Conservation (phyloP, 2,329 filamentous ascomycete species). For the Ceratocystis harringtonii region DNA sequence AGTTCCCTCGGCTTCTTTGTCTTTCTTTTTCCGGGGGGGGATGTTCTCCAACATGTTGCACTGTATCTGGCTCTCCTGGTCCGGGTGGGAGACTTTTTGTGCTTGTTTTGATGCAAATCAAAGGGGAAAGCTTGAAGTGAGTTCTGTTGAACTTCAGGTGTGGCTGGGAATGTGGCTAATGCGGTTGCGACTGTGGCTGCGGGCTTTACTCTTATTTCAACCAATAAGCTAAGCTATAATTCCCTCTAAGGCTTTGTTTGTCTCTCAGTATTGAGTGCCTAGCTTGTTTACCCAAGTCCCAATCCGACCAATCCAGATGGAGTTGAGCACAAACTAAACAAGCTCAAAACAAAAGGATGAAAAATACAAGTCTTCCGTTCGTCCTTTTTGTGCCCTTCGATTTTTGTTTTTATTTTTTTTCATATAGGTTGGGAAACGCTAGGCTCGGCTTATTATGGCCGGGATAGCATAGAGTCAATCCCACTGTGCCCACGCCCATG, state of each 20-base stretch:
- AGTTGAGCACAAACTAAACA: not conserved
- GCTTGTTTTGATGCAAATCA: not conserved
- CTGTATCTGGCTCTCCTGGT: constrained; percentile 5
- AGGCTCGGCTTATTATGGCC: not conserved
- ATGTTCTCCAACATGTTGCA: not conserved
- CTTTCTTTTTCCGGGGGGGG: not conserved
- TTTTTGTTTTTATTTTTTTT: too few species aligned
- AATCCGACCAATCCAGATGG: not conserved
- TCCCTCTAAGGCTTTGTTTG: too few species aligned
- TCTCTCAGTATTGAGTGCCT: too few species aligned
- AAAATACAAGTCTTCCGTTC: not conserved
- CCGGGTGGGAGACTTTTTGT: not conserved
- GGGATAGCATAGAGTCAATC: not conserved
- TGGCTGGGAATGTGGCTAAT: not conserved
- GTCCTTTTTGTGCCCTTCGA: not conserved
- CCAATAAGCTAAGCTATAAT: not conserved
- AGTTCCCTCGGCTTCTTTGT: constrained; percentile 3
- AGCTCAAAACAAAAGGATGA: not conserved
- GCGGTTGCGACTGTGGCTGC: not conserved
- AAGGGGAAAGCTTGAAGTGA: too few species aligned
- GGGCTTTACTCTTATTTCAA: not conserved
- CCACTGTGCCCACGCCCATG: not conserved
- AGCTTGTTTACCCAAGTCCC: not conserved
- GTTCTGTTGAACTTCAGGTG: not conserved
- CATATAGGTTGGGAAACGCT: not conserved